Evolutionary conservation across 2,329 filamentous ascomycete genomes (phyloP).

Genomic region (Beauveria sp.): DNA sequence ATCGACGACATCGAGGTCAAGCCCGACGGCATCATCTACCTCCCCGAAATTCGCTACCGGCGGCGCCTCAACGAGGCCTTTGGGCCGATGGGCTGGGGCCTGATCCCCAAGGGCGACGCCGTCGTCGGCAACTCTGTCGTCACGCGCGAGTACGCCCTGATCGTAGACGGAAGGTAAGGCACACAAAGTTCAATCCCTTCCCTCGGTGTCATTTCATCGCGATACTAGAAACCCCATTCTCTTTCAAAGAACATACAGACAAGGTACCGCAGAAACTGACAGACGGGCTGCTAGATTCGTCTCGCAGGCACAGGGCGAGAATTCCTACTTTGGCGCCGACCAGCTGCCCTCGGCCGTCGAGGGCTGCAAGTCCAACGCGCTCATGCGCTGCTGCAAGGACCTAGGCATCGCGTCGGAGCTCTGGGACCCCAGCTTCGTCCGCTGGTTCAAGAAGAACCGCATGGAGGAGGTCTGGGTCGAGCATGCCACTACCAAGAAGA

Average conservation of each 20-base stretch:
- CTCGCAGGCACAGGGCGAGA: slow-evolving; percentile 86
- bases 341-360: slow-evolving; percentile 91
- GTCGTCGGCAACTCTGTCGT: slow-evolving; percentile 73
- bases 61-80: slow-evolving; percentile 85
- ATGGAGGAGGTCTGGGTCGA: slow-evolving; percentile 84
- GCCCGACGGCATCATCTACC: slow-evolving; percentile 90
- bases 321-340: slow-evolving; percentile 85
- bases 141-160: slow-evolving; percentile 87
- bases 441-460: slow-evolving; percentile 67
- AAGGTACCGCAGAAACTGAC: too few relatives aligned
- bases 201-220: background rate
- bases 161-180: slow-evolving; percentile 78
- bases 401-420: slow-evolving; percentile 89
- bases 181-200: background rate
- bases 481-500: slow-evolving; percentile 79
- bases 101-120: slow-evolving; percentile 80
- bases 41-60: slow-evolving; percentile 97
- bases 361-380: slow-evolving; percentile 93
- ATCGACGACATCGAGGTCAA: slow-evolving; percentile 88
- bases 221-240: too few relatives aligned
- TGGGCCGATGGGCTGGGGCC: slow-evolving; percentile 90
- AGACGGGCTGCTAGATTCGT: slow-evolving; percentile 57
- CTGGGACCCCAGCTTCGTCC: slow-evolving; percentile 91
- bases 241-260: too few relatives aligned
- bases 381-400: slow-evolving; percentile 98